Evolutionary conservation across 1,139 yeast genomes (phyloP).

Genomic region (Geotrichum carabidarum): DNA sequence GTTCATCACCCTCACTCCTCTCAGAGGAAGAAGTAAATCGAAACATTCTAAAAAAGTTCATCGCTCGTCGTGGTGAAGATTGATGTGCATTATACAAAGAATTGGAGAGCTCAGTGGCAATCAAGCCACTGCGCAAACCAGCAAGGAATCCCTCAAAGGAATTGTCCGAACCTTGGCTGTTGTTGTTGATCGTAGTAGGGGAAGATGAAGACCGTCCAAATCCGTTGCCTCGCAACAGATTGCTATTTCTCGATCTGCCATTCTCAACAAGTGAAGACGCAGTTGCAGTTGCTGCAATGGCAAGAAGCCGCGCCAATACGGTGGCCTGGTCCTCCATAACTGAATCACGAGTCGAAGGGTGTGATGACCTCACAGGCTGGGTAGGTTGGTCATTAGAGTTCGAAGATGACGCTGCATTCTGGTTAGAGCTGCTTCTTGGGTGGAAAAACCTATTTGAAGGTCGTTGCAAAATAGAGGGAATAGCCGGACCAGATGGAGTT

Average conservation of each 20-base stretch:
- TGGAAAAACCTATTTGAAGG: background rate
- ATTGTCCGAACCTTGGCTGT: conserved; percentile 21
- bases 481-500: background rate
- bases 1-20: conserved; percentile 21
- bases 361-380: background rate
- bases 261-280: conserved; percentile 41
- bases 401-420: background rate
- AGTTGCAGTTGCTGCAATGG: conserved; percentile 47
- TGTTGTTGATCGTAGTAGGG: conserved; percentile 13
- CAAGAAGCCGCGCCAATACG: conserved; percentile 43
- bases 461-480: background rate
- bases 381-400: background rate
- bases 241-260: conserved; percentile 19
- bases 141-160: conserved; percentile 41
- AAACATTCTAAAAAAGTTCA: conserved; percentile 52
- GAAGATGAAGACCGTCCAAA: background rate
- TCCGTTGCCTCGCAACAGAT: conserved; percentile 3
- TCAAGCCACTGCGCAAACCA: conserved; percentile 41
- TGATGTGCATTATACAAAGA: conserved; percentile 20
- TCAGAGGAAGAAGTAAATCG: conserved; percentile 35
- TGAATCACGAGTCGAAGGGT: conserved; percentile 4
- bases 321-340: conserved; percentile 40
- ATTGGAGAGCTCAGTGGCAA: conserved; percentile 38
- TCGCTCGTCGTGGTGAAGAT: conserved; percentile 22
- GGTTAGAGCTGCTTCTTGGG: background rate